Evolutionary conservation across 257 asterid genomes (phyloP).

Genomic region (Forsythia suspensa): DNA sequence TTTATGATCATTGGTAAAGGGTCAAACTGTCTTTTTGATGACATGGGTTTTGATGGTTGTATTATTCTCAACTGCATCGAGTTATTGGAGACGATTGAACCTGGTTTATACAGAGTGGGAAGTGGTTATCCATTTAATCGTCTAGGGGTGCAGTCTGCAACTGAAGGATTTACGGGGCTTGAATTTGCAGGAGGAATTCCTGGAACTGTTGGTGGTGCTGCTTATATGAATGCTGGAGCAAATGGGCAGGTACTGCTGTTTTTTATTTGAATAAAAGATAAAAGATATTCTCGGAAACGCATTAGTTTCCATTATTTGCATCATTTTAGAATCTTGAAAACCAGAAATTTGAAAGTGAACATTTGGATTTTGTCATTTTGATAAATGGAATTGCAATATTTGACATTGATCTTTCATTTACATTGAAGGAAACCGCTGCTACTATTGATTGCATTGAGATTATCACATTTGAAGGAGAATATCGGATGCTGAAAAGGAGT

Average conservation of each 20-base stretch:
- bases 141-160: slow-evolving; percentile 32
- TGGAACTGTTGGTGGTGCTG: slow-evolving; percentile 50
- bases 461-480: slow-evolving; percentile 34
- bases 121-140: slow-evolving; percentile 49
- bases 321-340: not conserved
- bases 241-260: slow-evolving; percentile 36
- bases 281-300: not conserved
- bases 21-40: slow-evolving; percentile 46
- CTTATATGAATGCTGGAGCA: slow-evolving; percentile 54
- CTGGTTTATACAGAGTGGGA: slow-evolving; percentile 43
- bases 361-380: not conserved
- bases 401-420: not conserved
- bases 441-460: slow-evolving; percentile 40
- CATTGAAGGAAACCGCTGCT: slow-evolving; percentile 41
- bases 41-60: slow-evolving; percentile 48
- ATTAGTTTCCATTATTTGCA: not conserved
- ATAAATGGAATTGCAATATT: not conserved
- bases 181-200: slow-evolving; percentile 55
- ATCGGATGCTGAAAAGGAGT: slow-evolving; percentile 15
- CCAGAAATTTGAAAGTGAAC: not conserved
- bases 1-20: slow-evolving; percentile 48
- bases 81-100: slow-evolving; percentile 37
- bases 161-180: slow-evolving; percentile 42
- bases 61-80: slow-evolving; percentile 41
- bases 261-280: not conserved